Evolutionary conservation across 2,329 filamentous ascomycete species (phyloP), one percentile per base, ranked within the genome.

Genomic region (Alternaria sp.): DNA sequence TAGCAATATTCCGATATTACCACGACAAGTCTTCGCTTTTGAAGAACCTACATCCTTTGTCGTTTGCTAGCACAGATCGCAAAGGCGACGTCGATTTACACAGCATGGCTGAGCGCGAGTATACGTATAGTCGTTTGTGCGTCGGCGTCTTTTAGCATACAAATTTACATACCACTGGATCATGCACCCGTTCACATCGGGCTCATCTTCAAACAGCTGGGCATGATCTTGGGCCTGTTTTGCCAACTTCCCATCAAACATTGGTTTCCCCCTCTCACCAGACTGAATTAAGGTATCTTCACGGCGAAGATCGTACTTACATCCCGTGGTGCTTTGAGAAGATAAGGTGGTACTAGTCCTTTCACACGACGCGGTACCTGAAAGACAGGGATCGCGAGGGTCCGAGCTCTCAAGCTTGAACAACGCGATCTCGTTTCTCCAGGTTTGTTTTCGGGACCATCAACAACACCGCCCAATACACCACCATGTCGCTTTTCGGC

Each of bases 401-500:
- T 58, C 61, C 64, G 47, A 64, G 63, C 65, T 70, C 56, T 58
- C 49, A 30, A 65, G 64, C 64, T 66, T 56, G 57, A 67, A 65
- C 61, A 67, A 71, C 73, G 75, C 72, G 75, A 72, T 63, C 64
- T 69, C 54, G 58, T 66, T 67, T 55, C 67, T 68, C 58, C 30
- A 67, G 43, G 63, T 63, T 69, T 71, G 67, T 72, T 73, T 70
- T 71, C 65, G 33, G 65, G 58, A 69, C 68, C 70, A 72, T 70
- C 76, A 72, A 73, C 75, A 72, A 72, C 74, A 74, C 56, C 55
- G 63, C 68, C 61, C 62, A 64, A 65, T 65, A 69, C 64, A 66
- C 64, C 71, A 71, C 63, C 70, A 78, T 78, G 75, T 75, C 71
- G 60, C 71, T 79, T 21, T 79, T 80, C 69, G 71, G 72, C 45